A percentile compares a stretch with the other conserved stretches of the same genome.
phyloP scores from a whole-genome alignment of 371 early-diverging fungal species.

The Mucor mucedo region DNA sequence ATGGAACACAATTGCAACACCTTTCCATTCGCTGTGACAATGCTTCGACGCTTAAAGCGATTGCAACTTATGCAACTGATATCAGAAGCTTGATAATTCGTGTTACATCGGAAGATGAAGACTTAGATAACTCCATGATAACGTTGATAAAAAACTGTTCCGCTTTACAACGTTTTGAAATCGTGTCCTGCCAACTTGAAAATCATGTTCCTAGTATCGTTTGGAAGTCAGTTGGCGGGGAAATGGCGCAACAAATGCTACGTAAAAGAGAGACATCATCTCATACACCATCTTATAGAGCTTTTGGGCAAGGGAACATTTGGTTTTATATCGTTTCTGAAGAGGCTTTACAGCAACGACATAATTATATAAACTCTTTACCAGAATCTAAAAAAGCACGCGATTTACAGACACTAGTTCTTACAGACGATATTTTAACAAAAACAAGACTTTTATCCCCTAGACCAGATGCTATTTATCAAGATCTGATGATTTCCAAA shows the following conservation, averaged over 20 bases:
- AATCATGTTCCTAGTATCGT: too few species aligned
- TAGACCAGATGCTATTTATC: background rate
- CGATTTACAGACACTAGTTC: background rate
- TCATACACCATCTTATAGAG: background rate
- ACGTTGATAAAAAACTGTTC: background rate
- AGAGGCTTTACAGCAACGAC: background rate
- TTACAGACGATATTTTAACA: background rate
- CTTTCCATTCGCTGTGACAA: slow-evolving; percentile 24
- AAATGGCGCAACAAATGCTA: background rate
- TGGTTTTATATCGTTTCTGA: slow-evolving; percentile 5
- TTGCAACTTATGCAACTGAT: slow-evolving; percentile 18
- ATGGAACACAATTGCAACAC: slow-evolving; percentile 22
- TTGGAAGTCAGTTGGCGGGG: too few species aligned
- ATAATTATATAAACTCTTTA: background rate
- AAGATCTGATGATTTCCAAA: too few species aligned
- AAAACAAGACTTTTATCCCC: background rate
- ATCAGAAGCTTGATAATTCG: slow-evolving; percentile 20
- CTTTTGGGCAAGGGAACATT: background rate
- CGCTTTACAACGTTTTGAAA: background rate
- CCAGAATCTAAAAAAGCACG: background rate
- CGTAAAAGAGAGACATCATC: background rate
- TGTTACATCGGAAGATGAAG: background rate
- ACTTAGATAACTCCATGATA: background rate
- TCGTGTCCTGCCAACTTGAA: background rate
- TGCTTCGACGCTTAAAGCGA: slow-evolving; percentile 7